Base-by-base conservation (phyloP, 2,329 filamentous ascomycete genomes). In the Fonsecaea nubica region DNA sequence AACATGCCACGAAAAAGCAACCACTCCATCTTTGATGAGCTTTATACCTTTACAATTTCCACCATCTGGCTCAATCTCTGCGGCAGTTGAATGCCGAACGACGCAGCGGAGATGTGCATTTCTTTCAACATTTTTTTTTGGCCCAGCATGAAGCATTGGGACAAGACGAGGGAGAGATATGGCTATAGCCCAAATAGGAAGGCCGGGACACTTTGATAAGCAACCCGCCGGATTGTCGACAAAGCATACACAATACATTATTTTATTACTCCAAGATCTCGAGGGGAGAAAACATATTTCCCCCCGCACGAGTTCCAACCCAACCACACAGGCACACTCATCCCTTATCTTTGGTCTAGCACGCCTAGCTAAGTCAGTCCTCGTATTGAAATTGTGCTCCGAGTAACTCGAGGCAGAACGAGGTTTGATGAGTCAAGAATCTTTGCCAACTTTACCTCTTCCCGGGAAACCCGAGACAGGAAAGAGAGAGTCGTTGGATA, bases 401-500 rank as follows among this genome's bases (percentile, higher is more conserved):
- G 53, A 5, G 45, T 50, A 30, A 50, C 30, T 30, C 25, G 45
- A 25, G 12, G 36, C 30, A 32, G 50, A 32, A 54, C 7, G 30
- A 55, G n/a, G n/a, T 4, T 55, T 15, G 3, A n/a, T 55, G 32
- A 32, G 30, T 32, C 30, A 32, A 32, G 30, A 32, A 32, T 10
- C 30, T 7, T 55, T 2, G 25, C 30, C 32, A 8, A 3, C 32
- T 33, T 36, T 35, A 3, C 30, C 8, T 55, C 53, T 55, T 21
- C 9, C 25, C 30, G 30, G 18, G 35, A 30, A 6, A 6, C 35
- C 53, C 53, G 18, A 55, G 53, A 55, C 53, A 55, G 53, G 53
- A 55, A 55, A 55, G 53, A 55, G 53, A 55, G 53, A 55, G 53
- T n/a, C 45, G 45, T 50, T 50, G 10, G 45, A 50, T 30, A 30